Evolutionary conservation across 768 basidiomycete genomes (phyloP).

Genomic region (Termitomyces sp.): DNA sequence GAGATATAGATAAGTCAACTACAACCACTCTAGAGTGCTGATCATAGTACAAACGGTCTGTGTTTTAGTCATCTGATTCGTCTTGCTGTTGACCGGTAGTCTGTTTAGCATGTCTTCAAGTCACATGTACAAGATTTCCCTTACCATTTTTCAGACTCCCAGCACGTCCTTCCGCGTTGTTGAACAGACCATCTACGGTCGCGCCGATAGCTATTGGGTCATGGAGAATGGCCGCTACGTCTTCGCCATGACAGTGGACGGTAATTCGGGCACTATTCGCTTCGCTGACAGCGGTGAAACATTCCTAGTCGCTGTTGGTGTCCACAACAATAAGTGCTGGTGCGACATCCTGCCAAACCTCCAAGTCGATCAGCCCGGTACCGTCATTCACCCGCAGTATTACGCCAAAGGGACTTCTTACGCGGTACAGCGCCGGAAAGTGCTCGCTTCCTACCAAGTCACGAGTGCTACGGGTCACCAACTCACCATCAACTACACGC

Average conservation of each 20-base stretch:
- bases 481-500: background rate
- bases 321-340: slow-evolving; percentile 39
- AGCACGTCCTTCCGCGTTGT: slow-evolving; percentile 22
- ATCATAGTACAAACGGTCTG: background rate
- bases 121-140: background rate
- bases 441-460: background rate
- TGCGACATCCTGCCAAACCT: slow-evolving; percentile 34
- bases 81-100: background rate
- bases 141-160: slow-evolving; percentile 1
- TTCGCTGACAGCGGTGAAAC: slow-evolving; percentile 23
- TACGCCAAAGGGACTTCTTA: slow-evolving; percentile 14
- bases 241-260: slow-evolving; percentile 35
- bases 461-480: background rate
- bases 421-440: slow-evolving; percentile 7
- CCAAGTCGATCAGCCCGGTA: slow-evolving; percentile 18
- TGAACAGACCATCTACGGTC: slow-evolving; percentile 27
- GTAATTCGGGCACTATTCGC: slow-evolving; percentile 30
- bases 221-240: slow-evolving; percentile 3
- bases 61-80: background rate
- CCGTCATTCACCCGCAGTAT: slow-evolving; percentile 25
- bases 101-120: background rate
- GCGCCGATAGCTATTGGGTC: too few relatives aligned
- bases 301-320: slow-evolving; percentile 32
- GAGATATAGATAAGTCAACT: background rate
- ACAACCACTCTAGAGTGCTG: background rate